These are phyloP conservation scores for Trypanosoma lewisi DNA, from an alignment of 208 protist species.

Conservation along the genomic window DNA sequence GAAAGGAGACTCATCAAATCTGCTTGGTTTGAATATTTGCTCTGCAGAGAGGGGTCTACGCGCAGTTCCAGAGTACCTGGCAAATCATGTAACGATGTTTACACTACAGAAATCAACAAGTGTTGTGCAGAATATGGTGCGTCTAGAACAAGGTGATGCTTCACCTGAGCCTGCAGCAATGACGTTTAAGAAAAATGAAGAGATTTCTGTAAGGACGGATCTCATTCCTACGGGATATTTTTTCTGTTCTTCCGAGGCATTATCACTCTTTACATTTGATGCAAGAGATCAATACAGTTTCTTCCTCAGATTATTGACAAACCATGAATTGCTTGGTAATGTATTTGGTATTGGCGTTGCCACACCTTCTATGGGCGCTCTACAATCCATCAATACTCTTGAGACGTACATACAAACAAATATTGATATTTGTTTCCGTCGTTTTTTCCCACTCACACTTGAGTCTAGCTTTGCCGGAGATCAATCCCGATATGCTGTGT, in stretches of 20 bases:
- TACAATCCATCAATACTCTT: conserved; percentile 59
- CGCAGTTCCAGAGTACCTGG: conserved; percentile 30
- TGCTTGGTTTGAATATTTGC: conserved; percentile 15
- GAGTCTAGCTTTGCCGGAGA: conserved; percentile 82
- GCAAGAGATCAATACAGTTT: conserved; percentile 66
- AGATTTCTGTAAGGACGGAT: conserved; percentile 68
- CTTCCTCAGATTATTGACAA: conserved; percentile 58
- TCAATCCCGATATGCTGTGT: conserved; percentile 64
- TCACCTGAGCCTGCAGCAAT: conserved; percentile 40
- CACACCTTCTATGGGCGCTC: conserved; percentile 33
- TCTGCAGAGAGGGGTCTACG: conserved; percentile 33
- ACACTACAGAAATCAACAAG: conserved; percentile 56
- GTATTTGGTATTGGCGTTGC: conserved; percentile 74
- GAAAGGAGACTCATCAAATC: neutral
- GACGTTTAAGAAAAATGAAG: conserved; percentile 44
- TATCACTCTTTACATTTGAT: conserved; percentile 73
- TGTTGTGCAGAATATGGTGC: conserved; percentile 67
- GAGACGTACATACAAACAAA: conserved; percentile 77
- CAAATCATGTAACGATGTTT: conserved; percentile 73
- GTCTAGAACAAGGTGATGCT: conserved; percentile 45
- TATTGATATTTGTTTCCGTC: conserved; percentile 69
- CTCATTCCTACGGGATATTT: conserved; percentile 71
- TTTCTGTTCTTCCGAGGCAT: conserved; percentile 64
- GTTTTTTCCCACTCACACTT: conserved; percentile 76
- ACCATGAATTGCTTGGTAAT: conserved; percentile 70